Evolutionary conservation across 495 filamentous ascomycete genomes (phyloP), one percentile per base, ranked within the genome.

Genomic region (Penicillium tannophilum): DNA sequence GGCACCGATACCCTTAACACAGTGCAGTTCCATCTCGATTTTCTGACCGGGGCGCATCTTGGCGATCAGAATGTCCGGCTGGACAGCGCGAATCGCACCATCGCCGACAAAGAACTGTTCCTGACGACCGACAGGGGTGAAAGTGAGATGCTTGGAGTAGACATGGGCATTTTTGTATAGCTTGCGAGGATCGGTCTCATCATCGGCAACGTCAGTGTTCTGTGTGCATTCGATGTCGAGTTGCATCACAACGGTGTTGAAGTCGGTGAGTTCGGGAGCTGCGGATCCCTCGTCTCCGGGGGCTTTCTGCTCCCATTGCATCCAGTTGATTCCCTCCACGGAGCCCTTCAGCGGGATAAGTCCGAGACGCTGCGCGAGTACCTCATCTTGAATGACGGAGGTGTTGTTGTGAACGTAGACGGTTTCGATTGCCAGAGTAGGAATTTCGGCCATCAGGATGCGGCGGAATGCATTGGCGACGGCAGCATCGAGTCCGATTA

Each of bases 401-500:
- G 93, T 98, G 78, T 99, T 99, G 79, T 96, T 92, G 66, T 88
- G 78, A 47, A 98, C 84, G 77, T 88, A 98, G 69, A 96, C 90
- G 42, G 80, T 83, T 76, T 98, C 95, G 66, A 99, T 93, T 62
- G 95, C 95, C 46, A 99, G 81, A 4, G 90, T 91, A 20, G 93
- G 92, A 39, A 99, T 89, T 74, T 99, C 95, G 54, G 94, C 88
- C 76, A 99, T 88, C 59, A 98, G 83, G 66, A 99, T 98, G 47
- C 95, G 90, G 62, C 95, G 94, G 82, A 98, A 96, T 66, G 95
- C 95, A 73, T 99, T 99, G 63, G 95, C 92, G 68, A 99, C 88
- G 54, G 90, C 84, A 63, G 95, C 93, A 67, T 99, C 93, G 62
- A 93, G 72, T 66, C 92, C 92, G 69, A 96, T 87, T 63, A 98